Evolutionary conservation across 2,329 filamentous ascomycete species (phyloP).

Genomic region (Beauveria sp.): DNA sequence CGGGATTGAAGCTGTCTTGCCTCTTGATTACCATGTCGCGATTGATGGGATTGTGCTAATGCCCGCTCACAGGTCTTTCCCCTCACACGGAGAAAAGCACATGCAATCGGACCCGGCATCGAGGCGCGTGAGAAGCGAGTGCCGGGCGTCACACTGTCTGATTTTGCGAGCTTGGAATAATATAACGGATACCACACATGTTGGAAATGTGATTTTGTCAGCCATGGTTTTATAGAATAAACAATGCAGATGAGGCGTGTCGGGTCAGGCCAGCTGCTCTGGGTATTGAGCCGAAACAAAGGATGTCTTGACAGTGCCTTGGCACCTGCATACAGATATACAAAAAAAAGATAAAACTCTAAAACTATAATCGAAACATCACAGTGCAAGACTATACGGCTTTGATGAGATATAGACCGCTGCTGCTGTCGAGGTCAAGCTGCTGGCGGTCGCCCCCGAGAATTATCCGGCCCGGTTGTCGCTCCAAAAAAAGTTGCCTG

Average conservation of each 20-base stretch:
- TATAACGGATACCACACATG: background rate
- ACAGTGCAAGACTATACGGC: no score
- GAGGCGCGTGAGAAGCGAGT: conserved; percentile 63
- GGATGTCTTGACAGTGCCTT: background rate
- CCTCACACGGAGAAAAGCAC: conserved; percentile 50
- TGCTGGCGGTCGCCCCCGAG: conserved; percentile 19
- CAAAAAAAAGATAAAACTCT: background rate
- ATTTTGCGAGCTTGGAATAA: conserved; percentile 54
- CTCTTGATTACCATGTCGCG: background rate
- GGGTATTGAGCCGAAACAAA: background rate
- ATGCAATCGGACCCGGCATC: conserved; percentile 72
- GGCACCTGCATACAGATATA: background rate
- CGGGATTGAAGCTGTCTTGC: background rate
- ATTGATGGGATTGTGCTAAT: background rate
- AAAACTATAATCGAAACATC: background rate
- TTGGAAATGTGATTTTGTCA: background rate
- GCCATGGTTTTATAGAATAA: background rate
- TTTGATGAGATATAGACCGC: no score
- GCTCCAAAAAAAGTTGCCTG: conserved; percentile 23
- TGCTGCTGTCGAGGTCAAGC: background rate
- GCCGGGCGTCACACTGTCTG: conserved; percentile 41
- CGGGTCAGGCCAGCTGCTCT: background rate
- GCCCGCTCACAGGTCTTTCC: conserved; percentile 45
- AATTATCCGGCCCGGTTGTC: conserved; percentile 26
- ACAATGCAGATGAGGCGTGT: background rate